These are phyloP conservation scores for Polyporus tsugae DNA, from an alignment of 1,284 basidiomycete species.

Conservation along the genomic window DNA sequence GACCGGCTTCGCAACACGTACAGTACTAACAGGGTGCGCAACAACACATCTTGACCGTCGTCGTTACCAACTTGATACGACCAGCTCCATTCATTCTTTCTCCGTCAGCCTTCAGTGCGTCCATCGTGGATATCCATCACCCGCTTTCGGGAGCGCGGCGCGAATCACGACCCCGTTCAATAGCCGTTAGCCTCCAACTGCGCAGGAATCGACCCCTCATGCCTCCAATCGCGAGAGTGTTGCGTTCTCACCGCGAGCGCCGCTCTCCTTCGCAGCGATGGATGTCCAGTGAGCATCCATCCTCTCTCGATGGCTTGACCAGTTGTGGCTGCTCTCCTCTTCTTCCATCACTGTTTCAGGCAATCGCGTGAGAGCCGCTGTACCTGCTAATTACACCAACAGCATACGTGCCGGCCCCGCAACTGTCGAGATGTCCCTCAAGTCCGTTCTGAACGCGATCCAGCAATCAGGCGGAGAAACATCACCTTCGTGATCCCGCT, in stretches of 20 bases:
- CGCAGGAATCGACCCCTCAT: background rate
- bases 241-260: constrained; percentile 3
- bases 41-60: background rate
- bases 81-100: background rate
- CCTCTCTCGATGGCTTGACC: background rate
- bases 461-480: constrained; percentile 22
- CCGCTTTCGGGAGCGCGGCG: background rate
- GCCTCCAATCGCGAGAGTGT: background rate
- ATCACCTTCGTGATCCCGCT: constrained; percentile 24
- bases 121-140: constrained; percentile 1
- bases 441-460: constrained; percentile 16
- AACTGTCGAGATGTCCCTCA: constrained; percentile 4
- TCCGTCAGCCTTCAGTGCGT: constrained; percentile 1
- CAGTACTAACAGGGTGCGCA: background rate
- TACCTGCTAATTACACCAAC: background rate
- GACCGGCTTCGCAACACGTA: background rate
- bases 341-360: background rate
- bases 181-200: background rate
- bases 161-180: background rate
- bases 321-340: background rate
- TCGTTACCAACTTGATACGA: background rate
- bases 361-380: background rate
- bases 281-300: background rate
- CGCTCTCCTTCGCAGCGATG: background rate
- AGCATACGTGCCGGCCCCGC: background rate